A percentile compares a stretch with the other conserved stretches of the same genome.
Conservation (phyloP, 2,329 filamentous ascomycete genomes). For the Pseudocercospora pini-densiflorae region DNA sequence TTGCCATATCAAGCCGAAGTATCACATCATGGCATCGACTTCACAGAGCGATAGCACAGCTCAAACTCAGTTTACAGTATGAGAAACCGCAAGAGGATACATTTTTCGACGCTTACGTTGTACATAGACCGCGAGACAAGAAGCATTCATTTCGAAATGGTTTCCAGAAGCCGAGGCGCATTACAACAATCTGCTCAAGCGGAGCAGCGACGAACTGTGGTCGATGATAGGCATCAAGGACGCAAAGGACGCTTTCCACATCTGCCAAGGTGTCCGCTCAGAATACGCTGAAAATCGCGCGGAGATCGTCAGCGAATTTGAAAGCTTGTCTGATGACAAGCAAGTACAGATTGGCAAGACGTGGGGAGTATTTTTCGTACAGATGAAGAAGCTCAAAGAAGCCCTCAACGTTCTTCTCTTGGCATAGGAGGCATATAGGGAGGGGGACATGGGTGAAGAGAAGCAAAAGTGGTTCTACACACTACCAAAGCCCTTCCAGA, state of each 20-base stretch:
- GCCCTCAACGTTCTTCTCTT: neutral
- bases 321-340: neutral
- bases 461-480: neutral
- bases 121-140: neutral
- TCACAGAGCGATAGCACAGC: neutral
- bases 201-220: neutral
- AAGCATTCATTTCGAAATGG: neutral
- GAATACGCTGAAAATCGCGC: neutral
- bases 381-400: neutral
- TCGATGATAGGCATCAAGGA: neutral
- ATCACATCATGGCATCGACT: neutral
- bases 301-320: neutral
- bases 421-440: neutral
- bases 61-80: neutral
- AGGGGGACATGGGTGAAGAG: neutral
- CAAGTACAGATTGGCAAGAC: neutral
- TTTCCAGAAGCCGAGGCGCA: neutral
- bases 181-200: neutral
- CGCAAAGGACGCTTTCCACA: neutral
- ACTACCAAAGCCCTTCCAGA: neutral
- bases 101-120: neutral
- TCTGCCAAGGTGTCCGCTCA: neutral
- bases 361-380: neutral
- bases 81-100: neutral
- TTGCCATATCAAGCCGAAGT: neutral